Evolutionary conservation across 2,329 filamentous ascomycete species (phyloP), one percentile per base, ranked within the genome.

Genomic region (Curvularia sp.): DNA sequence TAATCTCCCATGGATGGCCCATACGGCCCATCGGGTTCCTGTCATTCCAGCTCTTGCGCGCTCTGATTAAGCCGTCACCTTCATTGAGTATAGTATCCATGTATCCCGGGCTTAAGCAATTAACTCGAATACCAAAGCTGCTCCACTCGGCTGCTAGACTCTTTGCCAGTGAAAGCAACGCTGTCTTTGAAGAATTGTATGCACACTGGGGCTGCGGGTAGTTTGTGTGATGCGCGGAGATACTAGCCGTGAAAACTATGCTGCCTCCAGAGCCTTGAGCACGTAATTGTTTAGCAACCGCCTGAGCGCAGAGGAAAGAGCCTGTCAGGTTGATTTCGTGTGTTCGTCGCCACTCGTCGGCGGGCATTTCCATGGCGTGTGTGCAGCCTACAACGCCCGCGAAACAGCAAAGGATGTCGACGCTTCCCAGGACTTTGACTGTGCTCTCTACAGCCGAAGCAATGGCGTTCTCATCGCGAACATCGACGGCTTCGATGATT

Each of bases 61-160:
- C 82, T 36, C 80, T 79, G 10, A 80, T 80, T 46, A 91, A 72
- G 0, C 84, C 85, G 7, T 83, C 81, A 0, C 88, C 87, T 58
- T 87, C 87, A 68, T 92, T 93, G 47, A 93, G 76, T 12, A 91
- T 84, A 0, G 89, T 92, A 67, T 91, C 89, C 86, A 92, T 91
- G 66, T 93, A 93, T 0, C 90, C 90, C 0, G 90, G 90, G 38
- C 83, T 87, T 43, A 93, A 81, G 18, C 81, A 85, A 66, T 93
- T 93, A 5, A 90, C 87, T 2, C 88, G 78, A 59, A 93, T 90
- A 0, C 90, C 90, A 70, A 88, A 83, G 1, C 80, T 77, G 1
- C 87, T 87, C 90, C 89, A 93, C 74, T 93, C 90, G 0, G 87
- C 89, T 0, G 89, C 90, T 15, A 93, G 76, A 34, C 82, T 87